Evolutionary conservation across 306 rosid species (phyloP), one percentile per base, ranked within the genome.

Genomic region (Cucumis melo): DNA sequence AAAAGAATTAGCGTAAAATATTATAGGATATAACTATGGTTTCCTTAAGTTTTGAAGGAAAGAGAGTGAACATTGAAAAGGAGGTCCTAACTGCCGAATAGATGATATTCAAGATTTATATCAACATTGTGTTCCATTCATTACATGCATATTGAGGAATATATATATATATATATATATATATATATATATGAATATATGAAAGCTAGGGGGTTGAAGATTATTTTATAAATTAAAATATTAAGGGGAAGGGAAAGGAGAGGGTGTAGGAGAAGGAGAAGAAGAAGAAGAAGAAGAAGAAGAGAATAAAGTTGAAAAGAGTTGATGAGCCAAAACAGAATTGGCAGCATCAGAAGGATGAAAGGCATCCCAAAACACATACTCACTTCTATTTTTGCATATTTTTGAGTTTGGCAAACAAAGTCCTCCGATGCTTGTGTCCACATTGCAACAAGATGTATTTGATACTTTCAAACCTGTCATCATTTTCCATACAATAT

Each of bases 321-420:
- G 87, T 53, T 89, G 81, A 1, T 88, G 82, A 20, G 91, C 97
- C 27, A 93, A 90, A 34, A 88, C 82, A 15, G 32, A 86, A 77
- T 93, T 93, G 14, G 98, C 98, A 79, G 88, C 89, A 74, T 93
- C 98, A 1, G 98, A 84, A 14, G 98, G 98, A 84, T 93, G 96
- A 76, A 93, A 93, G 15, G 96, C 96, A 75, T 93, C 98, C 95
- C 96, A 93, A 79, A 93, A 91, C 44, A 89, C 98, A 7, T 79
- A 91, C 0, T 93, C 97, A 24, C 21, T 80, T 11, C 97, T 82
- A 20, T 93, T 88, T 0, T 21, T 56, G 78, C 98, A 93, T 16
- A 87, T 0, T 76, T 91, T 91, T 11, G 98, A 87, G 81, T 91
- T 93, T 19, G 97, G 97, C 81, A 93, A 78, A 80, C 98, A 93